These are phyloP conservation scores for Nakaseomyces kungkrabaensis DNA, from an alignment of 1,139 yeast species.

Conservation along the genomic window DNA sequence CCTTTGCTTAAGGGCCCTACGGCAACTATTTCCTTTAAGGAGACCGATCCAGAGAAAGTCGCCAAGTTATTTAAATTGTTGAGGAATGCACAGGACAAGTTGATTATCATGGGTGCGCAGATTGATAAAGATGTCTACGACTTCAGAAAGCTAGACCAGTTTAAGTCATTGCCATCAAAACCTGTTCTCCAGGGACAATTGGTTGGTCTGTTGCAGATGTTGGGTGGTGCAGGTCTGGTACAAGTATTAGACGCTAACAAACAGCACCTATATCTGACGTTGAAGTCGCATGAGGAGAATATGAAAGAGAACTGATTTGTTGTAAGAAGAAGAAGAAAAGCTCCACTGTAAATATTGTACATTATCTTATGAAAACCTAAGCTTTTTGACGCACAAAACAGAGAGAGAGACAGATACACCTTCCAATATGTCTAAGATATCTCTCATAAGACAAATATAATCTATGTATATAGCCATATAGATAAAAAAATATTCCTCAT, in stretches of 20 bases:
- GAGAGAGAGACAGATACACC: no score
- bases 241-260: slow-evolving; percentile 65
- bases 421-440: no score
- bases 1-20: slow-evolving; percentile 77
- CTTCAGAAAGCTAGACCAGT: slow-evolving; percentile 43
- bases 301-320: slow-evolving; percentile 1
- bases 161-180: slow-evolving; percentile 65
- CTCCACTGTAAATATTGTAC: not conserved
- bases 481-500: not conserved
- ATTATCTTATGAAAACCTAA: not conserved
- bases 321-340: not conserved
- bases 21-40: slow-evolving; percentile 62
- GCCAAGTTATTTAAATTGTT: slow-evolving; percentile 51
- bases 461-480: not conserved
- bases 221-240: slow-evolving; percentile 86
- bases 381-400: no score
- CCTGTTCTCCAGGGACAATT: slow-evolving; percentile 70
- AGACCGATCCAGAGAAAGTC: slow-evolving; percentile 61
- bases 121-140: slow-evolving; percentile 54
- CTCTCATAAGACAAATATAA: not conserved
- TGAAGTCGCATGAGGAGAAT: slow-evolving; percentile 44
- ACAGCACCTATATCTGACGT: slow-evolving; percentile 59
- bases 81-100: slow-evolving; percentile 55
- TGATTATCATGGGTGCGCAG: slow-evolving; percentile 77
- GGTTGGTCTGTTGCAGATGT: slow-evolving; percentile 70